A percentile compares a stretch with the other conserved stretches of the same genome.
phyloP scores from a whole-genome alignment of 495 filamentous ascomycete species.

The Amphirosellinia nigrospora region DNA sequence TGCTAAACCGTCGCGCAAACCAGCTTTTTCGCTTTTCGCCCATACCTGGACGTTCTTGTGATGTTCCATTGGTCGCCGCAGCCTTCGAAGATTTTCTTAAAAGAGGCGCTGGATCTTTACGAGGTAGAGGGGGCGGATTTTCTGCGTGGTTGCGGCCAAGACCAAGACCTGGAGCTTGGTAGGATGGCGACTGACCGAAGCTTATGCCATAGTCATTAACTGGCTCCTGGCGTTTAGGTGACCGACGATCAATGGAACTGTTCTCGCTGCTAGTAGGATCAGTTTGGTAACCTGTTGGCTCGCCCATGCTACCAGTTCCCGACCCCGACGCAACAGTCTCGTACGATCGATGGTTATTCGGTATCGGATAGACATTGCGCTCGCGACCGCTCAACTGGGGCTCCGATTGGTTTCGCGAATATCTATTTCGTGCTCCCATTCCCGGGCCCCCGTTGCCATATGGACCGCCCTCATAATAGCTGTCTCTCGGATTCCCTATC shows the following conservation, averaged over 20 bases:
- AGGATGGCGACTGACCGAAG: slow-evolving; percentile 44
- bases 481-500: slow-evolving; percentile 62
- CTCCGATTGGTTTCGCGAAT: slow-evolving; percentile 48
- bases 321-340: slow-evolving; percentile 81
- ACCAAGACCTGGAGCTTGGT: slow-evolving; percentile 45
- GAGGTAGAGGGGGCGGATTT: slow-evolving; percentile 45
- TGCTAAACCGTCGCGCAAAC: slow-evolving; percentile 85
- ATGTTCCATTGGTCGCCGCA: slow-evolving; percentile 31
- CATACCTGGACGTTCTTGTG: slow-evolving; percentile 45
- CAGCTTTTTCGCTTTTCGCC: slow-evolving; percentile 85
- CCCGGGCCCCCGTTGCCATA: slow-evolving; percentile 26
- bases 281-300: slow-evolving; percentile 79
- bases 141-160: slow-evolving; percentile 34
- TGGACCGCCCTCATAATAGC: slow-evolving; percentile 48
- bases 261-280: slow-evolving; percentile 88
- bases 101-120: slow-evolving; percentile 43
- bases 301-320: slow-evolving; percentile 71
- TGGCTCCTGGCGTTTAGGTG: slow-evolving; percentile 57
- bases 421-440: slow-evolving; percentile 32
- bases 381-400: slow-evolving; percentile 39
- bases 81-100: slow-evolving; percentile 43
- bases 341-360: slow-evolving; percentile 76
- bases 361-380: slow-evolving; percentile 65
- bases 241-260: slow-evolving; percentile 80
- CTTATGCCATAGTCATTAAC: slow-evolving; percentile 56